These are phyloP conservation scores for Apiotrichum siamense DNA, from an alignment of 1,284 basidiomycete species.

Conservation along the genomic window DNA sequence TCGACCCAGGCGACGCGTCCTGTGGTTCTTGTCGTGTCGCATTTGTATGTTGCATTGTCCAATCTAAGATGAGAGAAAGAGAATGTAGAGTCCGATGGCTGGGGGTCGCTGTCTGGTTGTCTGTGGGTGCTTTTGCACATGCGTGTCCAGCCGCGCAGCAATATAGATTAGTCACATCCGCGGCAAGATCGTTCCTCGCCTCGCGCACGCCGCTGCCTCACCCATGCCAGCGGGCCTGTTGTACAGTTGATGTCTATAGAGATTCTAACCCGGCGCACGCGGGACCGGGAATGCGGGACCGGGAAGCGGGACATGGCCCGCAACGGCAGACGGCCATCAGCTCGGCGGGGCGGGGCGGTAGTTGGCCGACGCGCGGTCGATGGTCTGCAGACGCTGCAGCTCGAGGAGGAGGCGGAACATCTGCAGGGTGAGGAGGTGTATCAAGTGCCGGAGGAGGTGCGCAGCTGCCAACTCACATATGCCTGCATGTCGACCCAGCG, in stretches of 20 bases:
- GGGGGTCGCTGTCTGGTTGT: too few species aligned
- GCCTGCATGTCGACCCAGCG: conserved; percentile 51
- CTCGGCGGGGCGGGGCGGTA: conserved; percentile 4
- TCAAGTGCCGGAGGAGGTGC: too few species aligned
- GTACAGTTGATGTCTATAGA: neutral
- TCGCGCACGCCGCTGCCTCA: neutral
- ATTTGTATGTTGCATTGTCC: too few species aligned
- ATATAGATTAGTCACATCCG: neutral
- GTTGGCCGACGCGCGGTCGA: conserved; percentile 34
- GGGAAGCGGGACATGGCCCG: too few species aligned
- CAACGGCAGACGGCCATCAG: too few species aligned
- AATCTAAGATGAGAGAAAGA: too few species aligned
- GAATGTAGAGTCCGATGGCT: too few species aligned
- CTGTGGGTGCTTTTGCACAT: too few species aligned
- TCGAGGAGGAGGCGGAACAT: conserved; percentile 46
- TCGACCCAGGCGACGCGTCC: too few species aligned
- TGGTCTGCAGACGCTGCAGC: conserved; percentile 35
- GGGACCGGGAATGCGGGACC: too few species aligned
- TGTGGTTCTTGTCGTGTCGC: too few species aligned
- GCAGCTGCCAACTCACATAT: conserved; percentile 47
- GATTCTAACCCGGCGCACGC: neutral
- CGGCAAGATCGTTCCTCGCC: neutral
- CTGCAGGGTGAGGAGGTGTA: conserved; percentile 21
- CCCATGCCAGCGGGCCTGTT: neutral
- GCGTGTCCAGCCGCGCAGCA: too few species aligned